Conservation (phyloP, 805 yeast genomes). For the Ogataea zsoltii region DNA sequence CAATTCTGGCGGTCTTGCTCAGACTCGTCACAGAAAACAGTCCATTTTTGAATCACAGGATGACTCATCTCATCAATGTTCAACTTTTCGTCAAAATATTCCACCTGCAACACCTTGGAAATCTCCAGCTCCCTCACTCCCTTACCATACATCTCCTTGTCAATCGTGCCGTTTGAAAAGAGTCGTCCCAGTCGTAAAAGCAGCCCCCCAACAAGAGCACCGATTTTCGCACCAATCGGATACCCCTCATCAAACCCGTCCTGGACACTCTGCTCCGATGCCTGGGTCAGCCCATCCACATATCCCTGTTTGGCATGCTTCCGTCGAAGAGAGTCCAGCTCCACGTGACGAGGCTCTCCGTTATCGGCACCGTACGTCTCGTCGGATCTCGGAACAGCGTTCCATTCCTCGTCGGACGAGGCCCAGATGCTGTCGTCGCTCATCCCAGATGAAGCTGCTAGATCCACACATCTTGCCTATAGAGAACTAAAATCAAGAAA, state of each 20-base stretch:
- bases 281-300: conserved; percentile 69
- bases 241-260: conserved; percentile 80
- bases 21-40: conserved; percentile 12
- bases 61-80: conserved; percentile 36
- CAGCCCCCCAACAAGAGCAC: conserved; percentile 63
- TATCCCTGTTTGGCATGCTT: conserved; percentile 80
- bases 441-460: neutral
- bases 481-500: neutral
- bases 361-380: conserved; percentile 40
- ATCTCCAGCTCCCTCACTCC: conserved; percentile 60
- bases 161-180: conserved; percentile 6
- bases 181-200: conserved; percentile 45
- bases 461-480: no score
- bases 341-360: conserved; percentile 25
- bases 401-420: conserved; percentile 34
- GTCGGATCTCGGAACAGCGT: conserved; percentile 25
- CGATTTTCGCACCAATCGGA: conserved; percentile 72
- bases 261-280: conserved; percentile 72
- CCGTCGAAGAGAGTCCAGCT: conserved; percentile 46
- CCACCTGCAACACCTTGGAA: conserved; percentile 52
- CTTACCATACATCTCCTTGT: conserved; percentile 18
- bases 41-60: conserved; percentile 31
- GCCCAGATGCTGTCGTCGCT: conserved; percentile 36
- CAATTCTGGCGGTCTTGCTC: no score
- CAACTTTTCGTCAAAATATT: conserved; percentile 54